Percentiles rank a stretch among this genome's conserved stretches.
Conservation (phyloP, 2,329 filamentous ascomycete species). For the Fulvia fulva region DNA sequence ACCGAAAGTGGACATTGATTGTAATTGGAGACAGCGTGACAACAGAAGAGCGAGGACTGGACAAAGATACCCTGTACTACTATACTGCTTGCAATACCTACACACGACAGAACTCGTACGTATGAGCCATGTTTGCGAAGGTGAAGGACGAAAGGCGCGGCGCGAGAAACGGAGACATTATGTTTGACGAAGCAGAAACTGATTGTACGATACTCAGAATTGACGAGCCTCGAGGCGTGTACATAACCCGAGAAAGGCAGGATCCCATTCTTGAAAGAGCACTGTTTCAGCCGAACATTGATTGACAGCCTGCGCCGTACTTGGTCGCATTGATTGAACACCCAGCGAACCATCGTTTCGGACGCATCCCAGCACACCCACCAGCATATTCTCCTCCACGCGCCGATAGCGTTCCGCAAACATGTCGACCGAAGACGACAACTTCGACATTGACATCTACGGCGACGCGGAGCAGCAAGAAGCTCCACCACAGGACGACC, state of each 20-base stretch:
- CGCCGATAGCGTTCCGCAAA: conserved; percentile 12
- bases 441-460: conserved; percentile 69
- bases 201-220: conserved; percentile 24
- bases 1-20: not conserved
- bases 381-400: not conserved
- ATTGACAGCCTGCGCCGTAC: not conserved
- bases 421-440: conserved; percentile 58
- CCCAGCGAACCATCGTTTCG: not conserved
- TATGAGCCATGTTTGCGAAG: conserved; percentile 21
- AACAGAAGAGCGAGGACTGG: not conserved
- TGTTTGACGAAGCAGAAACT: conserved; percentile 15
- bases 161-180: conserved; percentile 1
- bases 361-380: not conserved
- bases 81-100: not conserved
- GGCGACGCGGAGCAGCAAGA: conserved; percentile 50
- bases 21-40: not conserved
- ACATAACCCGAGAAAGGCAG: conserved; percentile 20
- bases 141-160: conserved; percentile 2
- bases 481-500: conserved; percentile 29
- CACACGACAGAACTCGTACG: conserved; percentile 18
- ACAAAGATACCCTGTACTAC: conserved; percentile 3
- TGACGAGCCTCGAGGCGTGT: conserved; percentile 19
- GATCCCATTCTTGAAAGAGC: conserved; percentile 1
- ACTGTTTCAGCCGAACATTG: not conserved
- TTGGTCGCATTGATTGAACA: not conserved